Conservation (phyloP, 495 filamentous ascomycete species). For the Talaromyces adpressus region DNA sequence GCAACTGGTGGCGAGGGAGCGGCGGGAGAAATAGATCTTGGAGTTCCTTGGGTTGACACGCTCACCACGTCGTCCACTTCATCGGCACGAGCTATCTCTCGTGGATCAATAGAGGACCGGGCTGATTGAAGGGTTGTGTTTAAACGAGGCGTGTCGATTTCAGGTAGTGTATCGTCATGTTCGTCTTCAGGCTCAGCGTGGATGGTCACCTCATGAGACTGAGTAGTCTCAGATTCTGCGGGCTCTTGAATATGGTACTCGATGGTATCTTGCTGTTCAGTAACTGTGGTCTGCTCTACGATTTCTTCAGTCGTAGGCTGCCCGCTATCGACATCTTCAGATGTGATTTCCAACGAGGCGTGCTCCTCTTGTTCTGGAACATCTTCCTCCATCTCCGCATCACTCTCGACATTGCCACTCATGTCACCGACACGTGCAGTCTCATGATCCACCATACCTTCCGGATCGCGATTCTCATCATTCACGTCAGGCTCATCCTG, state of each 20-base stretch:
- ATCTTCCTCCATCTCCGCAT: conserved; percentile 10
- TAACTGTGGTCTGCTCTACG: not conserved
- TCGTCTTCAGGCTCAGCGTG: not conserved
- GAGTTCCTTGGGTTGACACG: not conserved
- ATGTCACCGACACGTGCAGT: not conserved
- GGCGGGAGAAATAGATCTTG: conserved; percentile 10
- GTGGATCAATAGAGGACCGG: not conserved
- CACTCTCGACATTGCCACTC: not conserved
- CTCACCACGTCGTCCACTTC: conserved; percentile 11
- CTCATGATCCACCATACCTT: not conserved
- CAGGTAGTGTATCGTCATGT: not conserved
- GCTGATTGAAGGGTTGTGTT: not conserved
- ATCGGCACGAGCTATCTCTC: conserved; percentile 3
- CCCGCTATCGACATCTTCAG: not conserved
- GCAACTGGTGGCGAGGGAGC: conserved; percentile 13
- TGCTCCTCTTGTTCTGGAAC: conserved; percentile 8
- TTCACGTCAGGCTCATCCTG: conserved; percentile 14
- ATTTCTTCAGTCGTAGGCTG: not conserved
- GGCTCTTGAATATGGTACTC: conserved; percentile 15
- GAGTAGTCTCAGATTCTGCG: conserved; percentile 11
- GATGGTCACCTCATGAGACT: not conserved
- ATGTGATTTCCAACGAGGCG: not conserved
- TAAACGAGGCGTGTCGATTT: not conserved
- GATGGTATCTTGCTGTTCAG: conserved; percentile 12
- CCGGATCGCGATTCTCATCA: conserved; percentile 2